Evolutionary conservation across 2,329 filamentous ascomycete species (phyloP).

Genomic region (Cordyceps tenuipes): DNA sequence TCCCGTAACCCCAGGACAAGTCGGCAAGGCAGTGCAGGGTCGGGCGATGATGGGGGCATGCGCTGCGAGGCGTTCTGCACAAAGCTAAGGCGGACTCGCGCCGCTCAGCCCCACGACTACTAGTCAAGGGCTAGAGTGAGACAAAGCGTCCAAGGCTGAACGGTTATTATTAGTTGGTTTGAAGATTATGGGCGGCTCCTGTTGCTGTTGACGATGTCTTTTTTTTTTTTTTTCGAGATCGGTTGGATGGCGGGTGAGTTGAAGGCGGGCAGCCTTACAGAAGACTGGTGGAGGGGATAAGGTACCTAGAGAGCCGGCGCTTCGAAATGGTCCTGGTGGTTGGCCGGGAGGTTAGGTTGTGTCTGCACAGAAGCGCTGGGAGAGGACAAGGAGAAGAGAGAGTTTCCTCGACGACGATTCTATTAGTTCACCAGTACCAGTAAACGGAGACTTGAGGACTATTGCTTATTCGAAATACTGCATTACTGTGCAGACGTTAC

Average conservation of each 20-base stretch:
- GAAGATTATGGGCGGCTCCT: neutral
- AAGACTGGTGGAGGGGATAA: neutral
- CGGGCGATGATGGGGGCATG: neutral
- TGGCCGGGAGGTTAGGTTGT: neutral
- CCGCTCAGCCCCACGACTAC: neutral
- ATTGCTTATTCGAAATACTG: too few species aligned
- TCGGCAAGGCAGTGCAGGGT: neutral
- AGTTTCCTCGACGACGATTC: neutral
- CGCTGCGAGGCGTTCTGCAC: neutral
- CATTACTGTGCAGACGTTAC: too few species aligned
- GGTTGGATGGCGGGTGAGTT: neutral
- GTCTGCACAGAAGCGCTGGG: neutral
- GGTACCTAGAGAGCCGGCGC: too few species aligned
- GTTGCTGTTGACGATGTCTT: neutral
- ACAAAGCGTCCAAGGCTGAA: neutral
- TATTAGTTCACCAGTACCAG: too few species aligned
- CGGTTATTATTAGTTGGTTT: neutral
- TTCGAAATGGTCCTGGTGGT: neutral
- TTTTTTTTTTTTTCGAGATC: neutral
- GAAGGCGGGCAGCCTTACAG: neutral
- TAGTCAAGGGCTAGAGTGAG: neutral
- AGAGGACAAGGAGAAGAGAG: neutral
- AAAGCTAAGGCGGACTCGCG: conserved; percentile 2
- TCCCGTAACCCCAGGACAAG: neutral
- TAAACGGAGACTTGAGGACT: neutral